Evolutionary conservation across 2,329 filamentous ascomycete genomes (phyloP), one percentile per base, ranked within the genome.

Genomic region (Cercospora sp.): DNA sequence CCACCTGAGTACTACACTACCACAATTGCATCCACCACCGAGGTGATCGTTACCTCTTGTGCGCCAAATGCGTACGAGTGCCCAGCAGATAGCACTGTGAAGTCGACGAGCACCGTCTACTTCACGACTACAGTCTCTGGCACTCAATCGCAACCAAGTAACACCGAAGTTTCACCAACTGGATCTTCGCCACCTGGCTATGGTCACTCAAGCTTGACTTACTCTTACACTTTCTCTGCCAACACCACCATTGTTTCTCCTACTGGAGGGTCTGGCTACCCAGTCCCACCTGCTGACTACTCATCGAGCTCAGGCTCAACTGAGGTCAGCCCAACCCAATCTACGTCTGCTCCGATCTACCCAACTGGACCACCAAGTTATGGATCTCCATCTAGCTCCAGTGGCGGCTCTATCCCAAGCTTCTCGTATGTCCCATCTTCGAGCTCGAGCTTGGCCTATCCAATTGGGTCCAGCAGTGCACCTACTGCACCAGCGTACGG

Each of bases 41-140:
- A 80, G 66, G 75, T 83, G 70, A 83, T 82, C 55, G 74, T 82
- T 73, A 79, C 76, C 66, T 77, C 80, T 72, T 82, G 81, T 72
- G 78, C 78, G 9, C 73, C 79, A n/a, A 75, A 74, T 45, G 77
- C 80, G 16, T 78, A 77, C 49, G 74, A 79, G 70, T 83, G 81
- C 70, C 81, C 81, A 30, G 74, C 79, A 26, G 71, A 78, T 67
- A 72, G 69, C 60, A 72, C 71, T 16, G 70, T 75, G 6, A 72
- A 79, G 26, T 71, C 77, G 43, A 83, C 81, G 18, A 78, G 78
- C 53, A 77, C 79, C 62, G 68, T 81, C 62, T 75, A 78, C 58
- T 71, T 80, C 53, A 80, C 78, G 55, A 83, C 81, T 55, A 83
- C 81, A 53, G 74, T 82, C 71, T 82, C 80, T 75, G 77, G 80